Evolutionary conservation across 768 basidiomycete genomes (phyloP), one percentile per base, ranked within the genome.

Genomic region (Boletus huronensis): DNA sequence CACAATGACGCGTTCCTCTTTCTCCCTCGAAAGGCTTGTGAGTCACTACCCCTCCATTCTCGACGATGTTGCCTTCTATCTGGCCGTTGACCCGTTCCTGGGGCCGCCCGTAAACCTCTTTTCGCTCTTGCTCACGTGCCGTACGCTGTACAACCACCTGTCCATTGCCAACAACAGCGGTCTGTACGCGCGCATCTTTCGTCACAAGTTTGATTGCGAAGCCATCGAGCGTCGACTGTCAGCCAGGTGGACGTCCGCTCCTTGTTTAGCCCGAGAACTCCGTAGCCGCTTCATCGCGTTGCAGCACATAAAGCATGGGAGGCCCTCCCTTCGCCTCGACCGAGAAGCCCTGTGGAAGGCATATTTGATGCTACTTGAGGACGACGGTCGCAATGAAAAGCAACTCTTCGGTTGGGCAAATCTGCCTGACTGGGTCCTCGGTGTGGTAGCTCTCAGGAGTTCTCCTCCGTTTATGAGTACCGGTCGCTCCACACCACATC

Each of bases 301-400:
- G 28, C 68, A 68, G 41, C 74, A 77, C 52, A 75, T 84, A 52
- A 74, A 75, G 48, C 53, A 45, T 36, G 58, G 67, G 6, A 45
- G n/a, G 16, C 54, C 51, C 1, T 61, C 57, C 44, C 26, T 45
- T 25, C 52, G 19, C 29, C 43, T 51, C 14, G 67, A 72, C 26
- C 38, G 61, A 28, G 72, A 79, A 47, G 80, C 81, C 58, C 67
- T 83, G 16, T 84, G 83, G 83, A 77, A 73, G 17, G 75, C 71
- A 11, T 82, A 79, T 57, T 52, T 82, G 34, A 81, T 84, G 80
- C 58, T 82, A 43, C 64, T 77, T 23, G 82, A 83, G 64, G 76
- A 78, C 42, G 81, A 80, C 48, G 77, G 77, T 21, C 64, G 66
- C 54, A 82, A 82, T 54, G 69, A 72, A 48, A 57, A 59, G 1